Conservation (phyloP, 495 filamentous ascomycete species). For the Daldinia concentrica region DNA sequence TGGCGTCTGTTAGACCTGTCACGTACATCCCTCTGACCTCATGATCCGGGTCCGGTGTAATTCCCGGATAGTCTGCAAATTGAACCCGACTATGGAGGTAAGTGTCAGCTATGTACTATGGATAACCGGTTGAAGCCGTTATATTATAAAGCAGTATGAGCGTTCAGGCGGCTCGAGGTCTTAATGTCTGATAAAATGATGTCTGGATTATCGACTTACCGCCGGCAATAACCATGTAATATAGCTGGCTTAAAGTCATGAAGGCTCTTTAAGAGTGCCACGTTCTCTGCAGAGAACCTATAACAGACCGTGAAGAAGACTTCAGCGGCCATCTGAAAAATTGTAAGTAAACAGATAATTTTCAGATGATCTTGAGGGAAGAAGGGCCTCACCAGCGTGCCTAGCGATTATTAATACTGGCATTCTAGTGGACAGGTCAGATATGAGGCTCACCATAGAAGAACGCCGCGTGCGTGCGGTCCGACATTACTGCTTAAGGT, state of each 20-base stretch:
- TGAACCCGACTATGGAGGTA: constrained; percentile 44
- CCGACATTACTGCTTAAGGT: constrained; percentile 19
- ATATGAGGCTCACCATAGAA: constrained; percentile 66
- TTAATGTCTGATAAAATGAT: not conserved
- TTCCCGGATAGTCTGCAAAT: constrained; percentile 84
- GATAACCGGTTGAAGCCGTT: not conserved
- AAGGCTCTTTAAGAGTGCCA: constrained; percentile 58
- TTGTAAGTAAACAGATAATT: constrained; percentile 43
- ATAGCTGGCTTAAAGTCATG: constrained; percentile 78
- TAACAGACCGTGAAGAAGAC: constrained; percentile 87
- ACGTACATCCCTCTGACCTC: constrained; percentile 83
- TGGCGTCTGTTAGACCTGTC: constrained; percentile 77
- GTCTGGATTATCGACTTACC: constrained; percentile 59
- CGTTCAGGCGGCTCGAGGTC: not conserved
- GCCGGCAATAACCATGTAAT: constrained; percentile 75
- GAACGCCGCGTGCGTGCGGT: constrained; percentile 61
- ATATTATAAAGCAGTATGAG: not conserved
- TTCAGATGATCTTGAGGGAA: not conserved
- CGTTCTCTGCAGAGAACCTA: constrained; percentile 54
- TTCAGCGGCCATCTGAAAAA: constrained; percentile 76
- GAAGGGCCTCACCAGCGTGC: constrained; percentile 46
- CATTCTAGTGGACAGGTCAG: not conserved
- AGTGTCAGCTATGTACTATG: constrained; percentile 1
- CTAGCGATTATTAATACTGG: constrained; percentile 41
- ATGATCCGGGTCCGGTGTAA: constrained; percentile 63